These are phyloP conservation scores for Thymus quinquecostatus DNA, from an alignment of 257 asterid species.

Conservation along the genomic window DNA sequence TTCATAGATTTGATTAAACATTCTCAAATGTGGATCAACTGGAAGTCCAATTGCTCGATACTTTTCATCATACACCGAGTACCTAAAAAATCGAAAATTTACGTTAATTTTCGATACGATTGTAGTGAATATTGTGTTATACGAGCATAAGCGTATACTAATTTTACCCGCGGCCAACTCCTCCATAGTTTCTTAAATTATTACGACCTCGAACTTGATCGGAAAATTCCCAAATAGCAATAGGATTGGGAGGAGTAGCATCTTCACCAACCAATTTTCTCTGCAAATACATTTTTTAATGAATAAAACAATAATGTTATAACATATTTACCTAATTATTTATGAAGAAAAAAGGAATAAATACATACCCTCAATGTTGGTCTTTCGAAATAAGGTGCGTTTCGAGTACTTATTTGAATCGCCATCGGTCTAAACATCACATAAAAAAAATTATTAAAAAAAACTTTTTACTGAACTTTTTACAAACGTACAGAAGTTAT, in stretches of 20 bases:
- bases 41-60: constrained; percentile 31
- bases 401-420: background rate
- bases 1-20: constrained; percentile 22
- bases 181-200: background rate
- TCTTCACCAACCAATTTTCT: constrained; percentile 25
- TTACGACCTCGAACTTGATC: background rate
- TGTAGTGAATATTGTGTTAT: background rate
- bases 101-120: background rate
- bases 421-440: constrained; percentile 1
- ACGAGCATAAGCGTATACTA: background rate
- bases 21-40: constrained; percentile 40
- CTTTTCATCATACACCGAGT: constrained; percentile 35
- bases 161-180: constrained; percentile 25
- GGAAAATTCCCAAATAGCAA: background rate
- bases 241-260: constrained; percentile 14
- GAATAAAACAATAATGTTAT: background rate
- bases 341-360: background rate
- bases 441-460: background rate
- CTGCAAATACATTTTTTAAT: constrained; percentile 11
- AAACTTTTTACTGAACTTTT: background rate
- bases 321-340: background rate
- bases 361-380: constrained; percentile 19
- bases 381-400: background rate
- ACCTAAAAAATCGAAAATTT: constrained; percentile 23
- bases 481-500: background rate